Evolutionary conservation across 768 basidiomycete species (phyloP).

Genomic region (Lepiota brunneoincarnata): DNA sequence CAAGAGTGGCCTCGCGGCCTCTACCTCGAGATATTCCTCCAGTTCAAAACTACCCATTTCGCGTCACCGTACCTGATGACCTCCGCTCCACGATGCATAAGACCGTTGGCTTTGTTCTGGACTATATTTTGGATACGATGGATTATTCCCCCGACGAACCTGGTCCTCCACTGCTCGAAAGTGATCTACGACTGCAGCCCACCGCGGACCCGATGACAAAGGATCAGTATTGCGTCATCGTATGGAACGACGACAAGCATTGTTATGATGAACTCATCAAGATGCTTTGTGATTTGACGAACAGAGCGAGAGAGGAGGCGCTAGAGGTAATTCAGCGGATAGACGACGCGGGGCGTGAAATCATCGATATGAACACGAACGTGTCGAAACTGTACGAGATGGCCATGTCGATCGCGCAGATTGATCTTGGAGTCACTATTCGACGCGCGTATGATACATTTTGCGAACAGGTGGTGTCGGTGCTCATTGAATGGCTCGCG

Average conservation of each 20-base stretch:
- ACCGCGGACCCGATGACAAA: slow-evolving; percentile 78
- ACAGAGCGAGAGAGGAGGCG: slow-evolving; percentile 56
- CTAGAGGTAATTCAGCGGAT: slow-evolving; percentile 52
- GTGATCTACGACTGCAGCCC: slow-evolving; percentile 69
- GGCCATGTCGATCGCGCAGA: slow-evolving; percentile 76
- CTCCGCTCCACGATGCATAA: slow-evolving; percentile 71
- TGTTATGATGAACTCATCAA: slow-evolving; percentile 85
- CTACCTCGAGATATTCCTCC: slow-evolving; percentile 55
- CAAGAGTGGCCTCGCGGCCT: slow-evolving; percentile 18
- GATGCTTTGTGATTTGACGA: slow-evolving; percentile 58
- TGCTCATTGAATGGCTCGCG: slow-evolving; percentile 84
- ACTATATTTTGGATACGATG: slow-evolving; percentile 81
- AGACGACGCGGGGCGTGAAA: slow-evolving; percentile 79
- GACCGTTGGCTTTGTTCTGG: slow-evolving; percentile 74
- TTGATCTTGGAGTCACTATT: slow-evolving; percentile 90
- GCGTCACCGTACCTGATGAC: slow-evolving; percentile 56
- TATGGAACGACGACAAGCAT: slow-evolving; percentile 99
- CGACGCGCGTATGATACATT: slow-evolving; percentile 86
- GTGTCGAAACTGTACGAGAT: slow-evolving; percentile 62
- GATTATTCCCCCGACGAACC: slow-evolving; percentile 82
- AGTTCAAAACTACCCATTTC: slow-evolving; percentile 57
- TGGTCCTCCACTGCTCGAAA: slow-evolving; percentile 59
- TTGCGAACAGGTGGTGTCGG: slow-evolving; percentile 78
- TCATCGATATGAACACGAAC: slow-evolving; percentile 72
- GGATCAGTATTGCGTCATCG: slow-evolving; percentile 75